A percentile compares a stretch with the other conserved stretches of the same genome.
Conservation (phyloP, 257 asterid species). For the Mitragyna speciosa region DNA sequence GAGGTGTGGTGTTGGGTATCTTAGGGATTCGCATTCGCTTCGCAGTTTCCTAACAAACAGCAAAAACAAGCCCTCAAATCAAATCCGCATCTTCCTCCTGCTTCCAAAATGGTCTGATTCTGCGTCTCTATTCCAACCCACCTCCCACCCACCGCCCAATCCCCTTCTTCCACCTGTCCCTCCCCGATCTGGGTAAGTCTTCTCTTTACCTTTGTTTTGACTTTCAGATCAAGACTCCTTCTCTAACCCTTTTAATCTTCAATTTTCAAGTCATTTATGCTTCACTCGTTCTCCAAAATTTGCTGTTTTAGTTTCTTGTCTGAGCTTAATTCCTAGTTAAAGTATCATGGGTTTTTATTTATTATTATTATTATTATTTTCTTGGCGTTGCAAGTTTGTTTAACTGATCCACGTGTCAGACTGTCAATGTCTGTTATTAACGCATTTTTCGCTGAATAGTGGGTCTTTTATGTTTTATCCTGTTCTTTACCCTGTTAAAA, state of each 20-base stretch:
- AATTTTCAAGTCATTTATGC: neutral
- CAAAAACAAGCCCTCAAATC: conserved; percentile 6
- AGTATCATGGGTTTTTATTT: neutral
- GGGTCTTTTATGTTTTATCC: neutral
- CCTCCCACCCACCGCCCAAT: neutral
- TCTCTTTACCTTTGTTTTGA: neutral
- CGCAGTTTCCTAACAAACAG: conserved; percentile 6
- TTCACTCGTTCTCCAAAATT: conserved; percentile 1
- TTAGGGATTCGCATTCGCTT: conserved; percentile 18
- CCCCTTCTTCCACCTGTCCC: conserved; percentile 23
- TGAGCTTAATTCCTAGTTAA: neutral
- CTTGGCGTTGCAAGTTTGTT: neutral
- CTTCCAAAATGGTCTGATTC: conserved; percentile 32
- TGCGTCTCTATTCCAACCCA: conserved; percentile 1
- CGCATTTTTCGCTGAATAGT: conserved; percentile 6
- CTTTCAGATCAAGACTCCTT: conserved; percentile 26
- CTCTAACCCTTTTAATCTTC: neutral
- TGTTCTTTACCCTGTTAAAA: too few species aligned
- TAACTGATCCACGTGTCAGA: conserved; percentile 11
- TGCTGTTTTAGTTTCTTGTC: neutral
- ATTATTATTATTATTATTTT: neutral
- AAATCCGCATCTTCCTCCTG: conserved; percentile 3
- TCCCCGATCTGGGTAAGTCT: conserved; percentile 28
- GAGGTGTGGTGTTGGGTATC: too few species aligned
- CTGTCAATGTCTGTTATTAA: neutral